A percentile compares a stretch with the other conserved stretches of the same genome.
Conservation (phyloP, 352 stramenopile species). For the Phytophthora uliginosa region DNA sequence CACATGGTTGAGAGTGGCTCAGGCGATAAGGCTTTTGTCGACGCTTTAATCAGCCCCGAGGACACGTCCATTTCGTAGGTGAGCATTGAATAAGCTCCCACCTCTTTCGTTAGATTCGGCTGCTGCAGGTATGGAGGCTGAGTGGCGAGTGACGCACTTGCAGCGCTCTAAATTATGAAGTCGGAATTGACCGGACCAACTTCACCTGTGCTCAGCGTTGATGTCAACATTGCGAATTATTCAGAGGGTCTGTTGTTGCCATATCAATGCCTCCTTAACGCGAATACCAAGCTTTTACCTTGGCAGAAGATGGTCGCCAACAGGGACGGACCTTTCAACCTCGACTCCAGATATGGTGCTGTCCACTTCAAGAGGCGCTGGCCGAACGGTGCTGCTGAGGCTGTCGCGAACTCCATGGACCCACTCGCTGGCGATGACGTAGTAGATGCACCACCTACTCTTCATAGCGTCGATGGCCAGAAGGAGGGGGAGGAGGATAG, state of each 20-base stretch:
- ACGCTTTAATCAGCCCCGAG: slow-evolving; percentile 84
- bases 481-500: background rate
- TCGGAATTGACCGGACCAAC: background rate
- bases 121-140: background rate
- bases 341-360: background rate
- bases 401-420: slow-evolving; percentile 13
- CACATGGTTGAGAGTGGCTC: slow-evolving; percentile 82
- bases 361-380: slow-evolving; percentile 14
- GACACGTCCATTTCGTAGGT: slow-evolving; percentile 59
- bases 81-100: background rate
- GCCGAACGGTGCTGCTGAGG: background rate
- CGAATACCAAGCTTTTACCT: background rate
- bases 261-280: background rate
- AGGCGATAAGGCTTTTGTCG: slow-evolving; percentile 84
- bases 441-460: background rate
- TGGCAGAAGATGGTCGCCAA: background rate
- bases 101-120: background rate
- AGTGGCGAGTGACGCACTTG: background rate
- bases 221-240: background rate
- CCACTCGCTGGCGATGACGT: background rate
- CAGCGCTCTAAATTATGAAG: slow-evolving; percentile 16
- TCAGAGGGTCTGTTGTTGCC: background rate
- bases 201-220: background rate
- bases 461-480: background rate
- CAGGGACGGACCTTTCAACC: background rate